These are phyloP conservation scores for Actinidia chinensis DNA, from an alignment of 179 eudicot species.

Conservation along the genomic window DNA sequence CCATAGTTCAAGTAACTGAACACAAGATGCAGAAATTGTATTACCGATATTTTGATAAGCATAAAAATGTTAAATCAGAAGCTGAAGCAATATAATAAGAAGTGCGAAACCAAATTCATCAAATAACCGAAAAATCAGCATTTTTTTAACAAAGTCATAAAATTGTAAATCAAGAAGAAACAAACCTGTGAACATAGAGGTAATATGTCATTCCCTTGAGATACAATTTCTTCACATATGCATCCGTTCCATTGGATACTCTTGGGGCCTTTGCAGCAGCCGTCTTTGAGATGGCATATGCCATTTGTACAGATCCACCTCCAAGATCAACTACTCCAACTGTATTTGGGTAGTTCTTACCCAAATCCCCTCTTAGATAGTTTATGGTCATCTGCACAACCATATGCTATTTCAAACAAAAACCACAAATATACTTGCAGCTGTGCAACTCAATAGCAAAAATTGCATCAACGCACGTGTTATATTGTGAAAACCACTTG, in stretches of 20 bases:
- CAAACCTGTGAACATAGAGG: constrained; percentile 91
- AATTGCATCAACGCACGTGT: not conserved
- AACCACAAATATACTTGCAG: not conserved
- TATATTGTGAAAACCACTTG: not conserved
- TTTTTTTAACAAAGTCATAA: not conserved
- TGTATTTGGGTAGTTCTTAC: constrained; percentile 68
- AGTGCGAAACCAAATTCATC: too few species aligned
- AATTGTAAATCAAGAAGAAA: constrained; percentile 20
- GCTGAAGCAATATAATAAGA: not conserved
- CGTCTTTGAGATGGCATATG: constrained; percentile 86
- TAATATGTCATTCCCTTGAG: constrained; percentile 76
- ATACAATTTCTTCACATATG: constrained; percentile 88
- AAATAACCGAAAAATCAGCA: not conserved
- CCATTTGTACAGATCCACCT: constrained; percentile 99
- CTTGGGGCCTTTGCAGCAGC: constrained; percentile 92
- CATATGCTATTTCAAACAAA: not conserved
- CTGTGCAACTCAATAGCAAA: not conserved
- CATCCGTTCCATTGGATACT: constrained; percentile 62
- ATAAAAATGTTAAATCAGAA: not conserved
- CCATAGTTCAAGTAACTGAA: constrained; percentile 91
- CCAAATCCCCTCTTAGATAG: constrained; percentile 75
- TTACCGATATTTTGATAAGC: not conserved
- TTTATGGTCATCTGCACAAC: constrained; percentile 78
- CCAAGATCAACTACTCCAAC: constrained; percentile 99
- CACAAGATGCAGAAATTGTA: constrained; percentile 6